Evolutionary conservation across 2,329 filamentous ascomycete genomes (phyloP).

Genomic region (Diaporthe vaccinii): DNA sequence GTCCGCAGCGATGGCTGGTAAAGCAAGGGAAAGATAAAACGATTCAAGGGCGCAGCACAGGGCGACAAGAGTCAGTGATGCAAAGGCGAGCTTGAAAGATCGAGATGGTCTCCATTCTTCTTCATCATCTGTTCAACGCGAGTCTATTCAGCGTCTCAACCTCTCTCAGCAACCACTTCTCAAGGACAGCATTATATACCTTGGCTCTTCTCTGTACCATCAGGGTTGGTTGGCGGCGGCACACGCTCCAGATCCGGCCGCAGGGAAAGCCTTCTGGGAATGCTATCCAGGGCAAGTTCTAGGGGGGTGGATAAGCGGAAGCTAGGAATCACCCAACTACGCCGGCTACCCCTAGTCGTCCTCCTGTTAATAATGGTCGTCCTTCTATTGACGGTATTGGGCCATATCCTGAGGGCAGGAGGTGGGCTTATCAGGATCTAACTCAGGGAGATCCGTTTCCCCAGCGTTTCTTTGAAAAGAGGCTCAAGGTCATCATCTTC

Average conservation of each 20-base stretch:
- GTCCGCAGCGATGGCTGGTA: neutral
- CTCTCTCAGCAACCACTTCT: neutral
- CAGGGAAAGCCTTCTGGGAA: neutral
- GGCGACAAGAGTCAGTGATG: neutral
- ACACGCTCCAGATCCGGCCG: neutral
- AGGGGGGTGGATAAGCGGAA: neutral
- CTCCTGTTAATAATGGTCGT: too few species aligned
- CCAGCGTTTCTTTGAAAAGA: neutral
- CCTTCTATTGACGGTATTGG: neutral
- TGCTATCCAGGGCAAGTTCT: neutral
- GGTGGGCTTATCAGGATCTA: neutral
- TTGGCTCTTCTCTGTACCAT: neutral
- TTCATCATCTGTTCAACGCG: neutral
- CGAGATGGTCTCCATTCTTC: neutral
- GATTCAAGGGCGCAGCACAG: neutral
- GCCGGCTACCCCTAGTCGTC: neutral
- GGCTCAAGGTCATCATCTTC: neutral
- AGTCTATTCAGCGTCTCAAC: neutral
- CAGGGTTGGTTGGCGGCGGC: neutral
- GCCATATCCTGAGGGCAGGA: neutral
- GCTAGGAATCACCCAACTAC: neutral
- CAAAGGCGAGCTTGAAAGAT: neutral
- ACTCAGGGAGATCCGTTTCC: neutral
- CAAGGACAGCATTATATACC: neutral
- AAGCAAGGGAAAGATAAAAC: constrained; percentile 1